Evolutionary conservation across 345 rosid species (phyloP).

Genomic region (Conringia planisiliqua): DNA sequence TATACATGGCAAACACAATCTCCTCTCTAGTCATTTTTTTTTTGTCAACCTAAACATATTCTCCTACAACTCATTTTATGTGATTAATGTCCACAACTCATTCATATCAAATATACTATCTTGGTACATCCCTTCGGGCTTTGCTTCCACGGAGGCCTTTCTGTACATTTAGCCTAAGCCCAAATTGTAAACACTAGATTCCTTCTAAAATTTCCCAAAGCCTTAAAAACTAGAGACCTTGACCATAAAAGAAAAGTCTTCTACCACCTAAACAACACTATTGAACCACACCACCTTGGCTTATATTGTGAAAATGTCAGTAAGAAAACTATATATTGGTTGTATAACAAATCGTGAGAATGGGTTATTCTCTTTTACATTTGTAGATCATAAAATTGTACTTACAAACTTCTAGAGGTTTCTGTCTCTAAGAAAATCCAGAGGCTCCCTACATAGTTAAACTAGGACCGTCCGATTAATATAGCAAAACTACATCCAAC

Average conservation of each 20-base stretch:
- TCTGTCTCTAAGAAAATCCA: not conserved
- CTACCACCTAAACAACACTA: not conserved
- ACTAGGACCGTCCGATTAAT: constrained; percentile 5
- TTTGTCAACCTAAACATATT: not conserved
- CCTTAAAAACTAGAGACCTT: not conserved
- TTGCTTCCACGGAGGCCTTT: not conserved
- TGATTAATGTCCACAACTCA: too few species aligned
- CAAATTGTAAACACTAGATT: not conserved
- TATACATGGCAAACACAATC: not conserved
- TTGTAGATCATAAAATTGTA: not conserved
- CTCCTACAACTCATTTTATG: not conserved
- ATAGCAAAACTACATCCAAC: constrained; percentile 14
- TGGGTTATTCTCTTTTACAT: not conserved
- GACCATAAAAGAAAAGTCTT: not conserved
- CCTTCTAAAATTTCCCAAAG: not conserved
- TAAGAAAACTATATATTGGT: not conserved
- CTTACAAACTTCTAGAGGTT: not conserved
- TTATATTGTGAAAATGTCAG: not conserved
- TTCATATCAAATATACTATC: not conserved
- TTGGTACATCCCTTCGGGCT: not conserved
- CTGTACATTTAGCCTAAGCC: not conserved
- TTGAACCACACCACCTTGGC: not conserved
- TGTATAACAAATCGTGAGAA: not conserved
- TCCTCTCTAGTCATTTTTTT: not conserved
- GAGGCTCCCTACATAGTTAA: not conserved